Conservation (phyloP, 208 protist species). For the Leishmania braziliensis region DNA sequence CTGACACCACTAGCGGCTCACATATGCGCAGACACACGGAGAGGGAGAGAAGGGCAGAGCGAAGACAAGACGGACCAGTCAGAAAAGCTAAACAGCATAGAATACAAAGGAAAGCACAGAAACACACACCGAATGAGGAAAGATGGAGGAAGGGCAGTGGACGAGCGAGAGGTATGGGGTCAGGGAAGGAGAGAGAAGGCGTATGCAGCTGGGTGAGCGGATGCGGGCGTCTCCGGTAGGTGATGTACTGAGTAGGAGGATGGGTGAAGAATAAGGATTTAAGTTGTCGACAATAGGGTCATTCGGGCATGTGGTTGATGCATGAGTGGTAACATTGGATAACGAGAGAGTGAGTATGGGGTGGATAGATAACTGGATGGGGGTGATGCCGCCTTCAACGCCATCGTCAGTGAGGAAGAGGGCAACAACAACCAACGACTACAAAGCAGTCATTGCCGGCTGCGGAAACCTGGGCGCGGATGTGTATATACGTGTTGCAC, state of each 20-base stretch:
- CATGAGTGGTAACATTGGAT: neutral
- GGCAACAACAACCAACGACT: neutral
- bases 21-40: neutral
- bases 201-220: neutral
- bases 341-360: neutral
- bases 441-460: neutral
- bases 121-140: neutral
- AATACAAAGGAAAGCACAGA: neutral
- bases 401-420: neutral
- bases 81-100: slow-evolving; percentile 1
- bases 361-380: neutral
- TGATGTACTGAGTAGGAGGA: neutral
- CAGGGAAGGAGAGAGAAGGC: neutral
- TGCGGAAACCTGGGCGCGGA: neutral
- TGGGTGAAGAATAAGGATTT: neutral
- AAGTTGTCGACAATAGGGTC: neutral
- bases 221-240: neutral
- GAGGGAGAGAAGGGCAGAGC: neutral
- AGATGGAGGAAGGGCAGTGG: neutral
- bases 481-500: neutral
- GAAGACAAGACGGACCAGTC: neutral
- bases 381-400: neutral
- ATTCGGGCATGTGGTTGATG: neutral
- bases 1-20: neutral
- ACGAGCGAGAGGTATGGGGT: neutral